phyloP scores from a whole-genome alignment of 257 asterid species.

The Primulina eburnea region DNA sequence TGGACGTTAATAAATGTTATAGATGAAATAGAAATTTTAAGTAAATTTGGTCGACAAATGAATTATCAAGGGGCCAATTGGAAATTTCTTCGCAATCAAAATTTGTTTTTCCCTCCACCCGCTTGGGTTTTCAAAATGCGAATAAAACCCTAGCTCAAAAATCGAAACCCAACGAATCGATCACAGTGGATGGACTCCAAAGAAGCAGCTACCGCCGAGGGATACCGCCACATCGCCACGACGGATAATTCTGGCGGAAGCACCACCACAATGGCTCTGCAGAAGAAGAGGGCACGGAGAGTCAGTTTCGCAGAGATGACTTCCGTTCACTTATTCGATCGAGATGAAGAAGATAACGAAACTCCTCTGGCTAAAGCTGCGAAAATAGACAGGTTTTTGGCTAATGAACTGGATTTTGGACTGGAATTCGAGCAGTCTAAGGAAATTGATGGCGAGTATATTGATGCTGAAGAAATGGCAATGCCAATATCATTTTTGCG shows the following conservation, averaged over 20 bases:
- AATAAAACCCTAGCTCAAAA: background rate
- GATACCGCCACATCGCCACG: constrained; percentile 30
- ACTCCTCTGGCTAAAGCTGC: constrained; percentile 39
- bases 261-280: constrained; percentile 43
- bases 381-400: constrained; percentile 23
- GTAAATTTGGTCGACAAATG: too few species aligned
- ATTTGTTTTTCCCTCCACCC: background rate
- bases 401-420: constrained; percentile 32
- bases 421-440: constrained; percentile 30
- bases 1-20: too few species aligned
- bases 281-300: constrained; percentile 76
- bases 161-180: background rate
- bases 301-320: constrained; percentile 98
- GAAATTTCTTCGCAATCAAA: background rate
- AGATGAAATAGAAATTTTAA: too few species aligned
- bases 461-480: constrained; percentile 55
- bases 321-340: constrained; percentile 82
- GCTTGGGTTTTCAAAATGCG: background rate
- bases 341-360: constrained; percentile 63
- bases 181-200: constrained; percentile 1
- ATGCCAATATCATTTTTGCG: constrained; percentile 53
- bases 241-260: constrained; percentile 59
- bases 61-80: background rate
- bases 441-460: constrained; percentile 41
- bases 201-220: constrained; percentile 36